Conservation (phyloP, 495 filamentous ascomycete species). For the Aspergillus sparsus region DNA sequence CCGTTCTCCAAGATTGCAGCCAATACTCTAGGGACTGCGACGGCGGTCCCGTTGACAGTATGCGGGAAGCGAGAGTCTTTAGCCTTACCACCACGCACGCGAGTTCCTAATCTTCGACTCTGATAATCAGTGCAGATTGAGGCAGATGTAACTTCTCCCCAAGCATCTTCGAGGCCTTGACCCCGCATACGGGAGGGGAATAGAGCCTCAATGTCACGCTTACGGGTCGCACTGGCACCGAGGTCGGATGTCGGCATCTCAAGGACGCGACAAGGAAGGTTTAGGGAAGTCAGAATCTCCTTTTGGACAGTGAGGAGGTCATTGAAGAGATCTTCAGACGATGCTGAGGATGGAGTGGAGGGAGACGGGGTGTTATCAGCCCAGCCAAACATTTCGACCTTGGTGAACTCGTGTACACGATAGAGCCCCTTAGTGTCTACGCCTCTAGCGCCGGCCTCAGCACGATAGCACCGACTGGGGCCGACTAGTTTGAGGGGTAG, state of each 20-base stretch:
- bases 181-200: slow-evolving; percentile 74
- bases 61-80: slow-evolving; percentile 64
- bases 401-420: slow-evolving; percentile 98
- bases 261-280: slow-evolving; percentile 82
- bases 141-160: slow-evolving; percentile 90
- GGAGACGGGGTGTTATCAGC: slow-evolving; percentile 45
- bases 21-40: slow-evolving; percentile 86
- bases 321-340: slow-evolving; percentile 61
- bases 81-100: slow-evolving; percentile 49
- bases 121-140: slow-evolving; percentile 97
- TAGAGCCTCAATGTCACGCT: slow-evolving; percentile 89
- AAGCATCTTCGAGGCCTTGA: slow-evolving; percentile 67
- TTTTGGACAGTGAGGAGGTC: slow-evolving; percentile 84
- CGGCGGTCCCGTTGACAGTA: slow-evolving; percentile 91
- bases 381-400: slow-evolving; percentile 97
- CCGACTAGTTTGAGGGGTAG: slow-evolving; percentile 80
- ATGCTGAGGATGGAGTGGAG: slow-evolving; percentile 16
- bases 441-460: slow-evolving; percentile 88
- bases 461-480: slow-evolving; percentile 85
- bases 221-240: slow-evolving; percentile 81
- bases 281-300: slow-evolving; percentile 72
- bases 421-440: slow-evolving; percentile 92
- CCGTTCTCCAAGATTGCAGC: slow-evolving; percentile 93
- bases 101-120: slow-evolving; percentile 74
- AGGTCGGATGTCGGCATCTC: slow-evolving; percentile 91